These are phyloP conservation scores for Xerocomus amazonicus DNA, from an alignment of 1,284 basidiomycete species.

Conservation along the genomic window DNA sequence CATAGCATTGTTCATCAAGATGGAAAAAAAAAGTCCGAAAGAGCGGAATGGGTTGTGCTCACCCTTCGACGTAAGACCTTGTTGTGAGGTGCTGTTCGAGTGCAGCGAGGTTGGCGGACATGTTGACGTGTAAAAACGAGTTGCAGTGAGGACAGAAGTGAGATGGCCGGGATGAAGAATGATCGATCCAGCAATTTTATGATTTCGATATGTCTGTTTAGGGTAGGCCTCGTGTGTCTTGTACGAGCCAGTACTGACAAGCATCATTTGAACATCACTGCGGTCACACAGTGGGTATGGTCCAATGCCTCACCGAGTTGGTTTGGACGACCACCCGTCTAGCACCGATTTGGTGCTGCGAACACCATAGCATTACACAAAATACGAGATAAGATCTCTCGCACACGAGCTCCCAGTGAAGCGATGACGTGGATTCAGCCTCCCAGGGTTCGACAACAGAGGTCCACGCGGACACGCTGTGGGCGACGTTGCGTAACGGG, in stretches of 20 bases:
- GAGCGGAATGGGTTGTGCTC: slow-evolving; percentile 38
- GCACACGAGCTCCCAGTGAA: slow-evolving; percentile 1
- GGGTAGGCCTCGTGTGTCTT: slow-evolving; percentile 25
- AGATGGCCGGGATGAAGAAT: slow-evolving; percentile 25
- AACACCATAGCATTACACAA: no score
- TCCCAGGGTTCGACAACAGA: slow-evolving; percentile 20
- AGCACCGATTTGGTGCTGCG: no score
- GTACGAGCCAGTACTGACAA: not conserved
- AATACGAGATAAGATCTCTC: no score
- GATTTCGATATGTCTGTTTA: slow-evolving; percentile 25
- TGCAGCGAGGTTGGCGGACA: slow-evolving; percentile 73
- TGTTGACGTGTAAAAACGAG: slow-evolving; percentile 33
- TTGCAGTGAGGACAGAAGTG: slow-evolving; percentile 23
- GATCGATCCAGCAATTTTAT: slow-evolving; percentile 27
- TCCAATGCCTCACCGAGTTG: not conserved
- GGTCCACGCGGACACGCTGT: not conserved
- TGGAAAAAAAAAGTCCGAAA: slow-evolving; percentile 28
- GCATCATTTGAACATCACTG: slow-evolving; percentile 1
- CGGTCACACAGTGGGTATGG: not conserved
- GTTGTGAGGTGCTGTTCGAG: slow-evolving; percentile 84
- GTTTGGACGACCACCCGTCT: not conserved
- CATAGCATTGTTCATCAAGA: slow-evolving; percentile 86
- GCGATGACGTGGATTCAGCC: slow-evolving; percentile 20
- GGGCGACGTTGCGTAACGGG: not conserved
- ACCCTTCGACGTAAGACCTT: slow-evolving; percentile 92